Base-by-base conservation (phyloP, 78 protist species). In the Dictyostelium capitatum region DNA sequence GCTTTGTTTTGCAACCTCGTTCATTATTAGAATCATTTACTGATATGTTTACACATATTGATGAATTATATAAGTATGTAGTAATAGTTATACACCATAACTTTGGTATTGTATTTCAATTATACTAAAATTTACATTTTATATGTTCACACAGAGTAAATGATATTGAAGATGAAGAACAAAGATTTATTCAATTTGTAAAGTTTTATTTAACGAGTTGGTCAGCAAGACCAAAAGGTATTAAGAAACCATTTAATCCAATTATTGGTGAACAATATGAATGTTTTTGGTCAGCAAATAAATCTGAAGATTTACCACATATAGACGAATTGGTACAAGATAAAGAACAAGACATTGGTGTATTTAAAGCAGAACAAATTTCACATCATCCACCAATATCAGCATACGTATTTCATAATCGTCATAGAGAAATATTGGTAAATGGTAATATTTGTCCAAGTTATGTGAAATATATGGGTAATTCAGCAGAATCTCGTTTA, bases 241-340 rank as follows among this genome's bases (percentile, higher is more conserved):
- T 91, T n/a, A 80, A 82, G 70, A 91, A 91, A 65, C 95, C 95
- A 54, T 80, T 91, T 82, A 91, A 91, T 78, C 95, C 95, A n/a
- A 37, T 83, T 14, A 69, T 91, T 77, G 95, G 95, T 12, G 95
- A 91, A 37, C 41, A 51, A 10, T 91, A 20, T 53, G 90, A 91
- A 30, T 65, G 95, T 25, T 78, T 23, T 46, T 89, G 79, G 95
- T 30, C 50, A 69, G 17, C 15, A 23, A 62, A 37, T 83, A 43
- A 51, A 25, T 14, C 69, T 19, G 28, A 75, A 28, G 70, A 53
- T 74, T 32, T 25, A 56, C 30, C 37, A 70, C 80, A 72, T 32
- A 23, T 64, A 30, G 62, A 41, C n/a, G 94, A 89, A 46, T 7
- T 43, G 14, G 23, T 30, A 28, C 83, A 50, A 30, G 48, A 19